These are phyloP conservation scores for Aspergillus quadrilineatus DNA, from an alignment of 2,329 filamentous ascomycete species.

Conservation along the genomic window DNA sequence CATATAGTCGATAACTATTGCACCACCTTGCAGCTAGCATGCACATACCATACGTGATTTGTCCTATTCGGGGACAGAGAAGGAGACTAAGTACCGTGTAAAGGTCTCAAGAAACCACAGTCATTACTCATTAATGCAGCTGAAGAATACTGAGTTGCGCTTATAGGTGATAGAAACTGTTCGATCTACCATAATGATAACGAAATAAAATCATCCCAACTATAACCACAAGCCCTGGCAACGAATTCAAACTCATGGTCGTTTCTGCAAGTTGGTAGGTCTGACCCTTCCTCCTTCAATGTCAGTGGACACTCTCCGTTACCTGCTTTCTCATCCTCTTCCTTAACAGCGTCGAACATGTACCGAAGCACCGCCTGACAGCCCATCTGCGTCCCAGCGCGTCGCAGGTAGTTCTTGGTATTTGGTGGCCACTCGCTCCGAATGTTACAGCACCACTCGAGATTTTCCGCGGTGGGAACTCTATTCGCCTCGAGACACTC, in stretches of 20 bases:
- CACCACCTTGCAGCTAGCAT: no score
- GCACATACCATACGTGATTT: no score
- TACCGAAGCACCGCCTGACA: constrained; percentile 27
- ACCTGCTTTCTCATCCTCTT: constrained; percentile 29
- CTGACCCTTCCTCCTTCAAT: constrained; percentile 20
- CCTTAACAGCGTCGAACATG: constrained; percentile 27
- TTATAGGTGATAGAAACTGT: no score
- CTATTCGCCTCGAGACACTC: constrained; percentile 20
- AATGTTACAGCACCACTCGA: constrained; percentile 22
- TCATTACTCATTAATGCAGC: no score
- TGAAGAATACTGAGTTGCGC: no score
- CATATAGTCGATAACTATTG: no score
- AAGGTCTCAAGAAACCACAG: no score
- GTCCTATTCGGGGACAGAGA: no score
- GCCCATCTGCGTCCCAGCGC: constrained; percentile 27
- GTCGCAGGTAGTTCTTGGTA: constrained; percentile 31
- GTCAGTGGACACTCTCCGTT: constrained; percentile 23
- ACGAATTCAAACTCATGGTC: constrained; percentile 39
- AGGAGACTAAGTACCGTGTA: no score
- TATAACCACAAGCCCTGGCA: constrained; percentile 27
- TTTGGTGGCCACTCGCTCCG: constrained; percentile 29
- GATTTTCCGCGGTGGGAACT: constrained; percentile 25
- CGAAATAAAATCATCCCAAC: constrained; percentile 9
- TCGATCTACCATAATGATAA: constrained; percentile 8
- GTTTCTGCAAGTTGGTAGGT: constrained; percentile 35